Base-by-base conservation (phyloP, 495 filamentous ascomycete species). In the Aspergillus coremiiformis region DNA sequence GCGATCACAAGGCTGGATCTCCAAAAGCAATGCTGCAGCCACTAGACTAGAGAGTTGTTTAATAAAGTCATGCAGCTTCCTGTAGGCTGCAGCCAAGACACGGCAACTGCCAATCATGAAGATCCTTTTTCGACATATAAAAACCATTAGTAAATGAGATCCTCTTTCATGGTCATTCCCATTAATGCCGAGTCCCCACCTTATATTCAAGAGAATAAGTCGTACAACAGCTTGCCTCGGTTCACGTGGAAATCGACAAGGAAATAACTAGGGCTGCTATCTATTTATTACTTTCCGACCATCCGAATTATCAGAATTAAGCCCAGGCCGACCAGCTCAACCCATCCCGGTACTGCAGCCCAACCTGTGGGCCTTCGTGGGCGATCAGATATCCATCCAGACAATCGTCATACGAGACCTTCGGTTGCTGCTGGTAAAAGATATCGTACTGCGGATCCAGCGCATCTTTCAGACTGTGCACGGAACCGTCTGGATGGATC, bases 341-440 rank as follows among this genome's bases (percentile, higher is more conserved):
- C 10, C 64, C 66, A 47, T 64, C 45, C n/a, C 64, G 53, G 17
- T 56, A 64, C 27, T 59, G 39, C 20, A 52, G 26, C 24, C 56
- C 42, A 39, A 42, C 50, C 66, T 80, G 78, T n/a, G 79, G 77
- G 0, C 82, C 82, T 57, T 85, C 82, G 0, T 77, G 70, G 41
- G 75, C 76, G 1, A 78, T 45, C 17, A 85, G 68, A 45, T 83
- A 81, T 6, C 81, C 82, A 39, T 63, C 51, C 64, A 82, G 80
- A 50, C 82, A 85, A 9, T 70, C 65, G 20, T 65, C 60, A 52
- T 73, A 85, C 29, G 63, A 58, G 5, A 85, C 54, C 30, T 54
- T 63, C 10, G 58, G 52, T 29, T 53, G 51, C 23, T 29, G 53
- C 11, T 65, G 65, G 51, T 87, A 86, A 50, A 85, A 85, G 0